Base-by-base conservation (phyloP, 2,329 filamentous ascomycete species). In the Cladophialophora carrionii region DNA sequence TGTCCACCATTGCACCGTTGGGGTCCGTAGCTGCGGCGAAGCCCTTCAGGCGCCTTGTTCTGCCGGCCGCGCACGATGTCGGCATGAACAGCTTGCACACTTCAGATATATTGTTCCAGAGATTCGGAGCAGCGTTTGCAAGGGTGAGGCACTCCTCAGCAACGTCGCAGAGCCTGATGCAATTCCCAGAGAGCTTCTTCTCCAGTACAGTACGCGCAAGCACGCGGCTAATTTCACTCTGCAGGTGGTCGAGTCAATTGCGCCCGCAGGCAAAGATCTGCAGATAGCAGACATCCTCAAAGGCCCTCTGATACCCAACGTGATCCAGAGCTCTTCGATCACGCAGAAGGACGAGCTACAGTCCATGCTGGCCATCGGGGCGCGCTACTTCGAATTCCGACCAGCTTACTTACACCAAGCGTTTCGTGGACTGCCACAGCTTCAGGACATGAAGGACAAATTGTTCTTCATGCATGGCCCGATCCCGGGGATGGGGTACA, bases 281-380 rank as follows among this genome's bases (percentile, higher is more conserved):
- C 22, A 52, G 10, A 24, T 52, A 12, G 20, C 48, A 26, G 22
- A 24, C 9, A 4, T 52, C 4, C 48, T 52, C 48, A 52, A 52
- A 26, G 48, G 48, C 4, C 48, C 48, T 29, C 10, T 52, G 48
- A 26, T 52, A 12, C 48, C 48, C 48, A 52, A 52, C 26, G 48
- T 52, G 48, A 52, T 52, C 20, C 48, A 52, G 26, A 52, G 48
- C 48, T 52, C 48, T 24, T 52, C 48, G 22, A 52, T 52, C 48
- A 52, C 48, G 22, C 48, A 52, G 12, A 52, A 52, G 22, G 48
- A 52, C 48, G 48, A 52, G 14, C 6, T 52, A 26, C 26, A 20
- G 22, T 24, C 48, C 20, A 52, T 52, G 14, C 48, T 52, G 10
- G 20, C 20, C 48, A 52, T 52, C 22, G 48, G 48, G 1, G 48